phyloP scores from a whole-genome alignment of 2,329 filamentous ascomycete genomes.

The Colletotrichum shisoi region DNA sequence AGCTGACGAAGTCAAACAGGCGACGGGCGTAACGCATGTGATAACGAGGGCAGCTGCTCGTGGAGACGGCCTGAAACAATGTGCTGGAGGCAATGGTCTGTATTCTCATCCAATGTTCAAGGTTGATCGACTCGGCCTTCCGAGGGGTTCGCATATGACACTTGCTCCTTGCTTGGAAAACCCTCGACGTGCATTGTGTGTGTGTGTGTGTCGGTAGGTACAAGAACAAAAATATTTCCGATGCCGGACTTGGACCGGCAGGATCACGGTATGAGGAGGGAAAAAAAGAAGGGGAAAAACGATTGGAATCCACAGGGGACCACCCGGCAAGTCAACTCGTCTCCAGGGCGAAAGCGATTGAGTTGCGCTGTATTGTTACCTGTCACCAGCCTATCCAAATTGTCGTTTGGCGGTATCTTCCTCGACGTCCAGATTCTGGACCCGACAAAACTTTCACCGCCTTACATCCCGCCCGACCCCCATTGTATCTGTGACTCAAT shows the following conservation, averaged over 20 bases:
- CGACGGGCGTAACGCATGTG: not conserved
- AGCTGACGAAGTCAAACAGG: not conserved
- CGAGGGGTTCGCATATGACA: not conserved
- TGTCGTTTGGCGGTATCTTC: not conserved
- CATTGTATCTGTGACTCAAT: conserved; percentile 14
- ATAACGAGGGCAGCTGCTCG: not conserved
- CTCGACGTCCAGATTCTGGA: not conserved
- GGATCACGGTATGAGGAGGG: no score
- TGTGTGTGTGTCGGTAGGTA: not conserved
- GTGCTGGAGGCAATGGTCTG: not conserved
- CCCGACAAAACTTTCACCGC: conserved; percentile 12
- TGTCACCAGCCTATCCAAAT: no score
- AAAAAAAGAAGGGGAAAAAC: not conserved
- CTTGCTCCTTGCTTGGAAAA: not conserved
- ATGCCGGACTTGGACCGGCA: not conserved
- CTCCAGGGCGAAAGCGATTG: not conserved
- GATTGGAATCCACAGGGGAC: not conserved
- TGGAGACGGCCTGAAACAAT: not conserved
- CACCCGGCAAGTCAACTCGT: not conserved
- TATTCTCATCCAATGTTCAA: not conserved
- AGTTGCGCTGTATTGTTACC: not conserved
- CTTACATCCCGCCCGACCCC: not conserved
- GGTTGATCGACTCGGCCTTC: not conserved
- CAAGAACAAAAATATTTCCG: not conserved
- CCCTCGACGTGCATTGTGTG: not conserved